Evolutionary conservation across 768 basidiomycete species (phyloP).

Genomic region (Sutorius australiensis): DNA sequence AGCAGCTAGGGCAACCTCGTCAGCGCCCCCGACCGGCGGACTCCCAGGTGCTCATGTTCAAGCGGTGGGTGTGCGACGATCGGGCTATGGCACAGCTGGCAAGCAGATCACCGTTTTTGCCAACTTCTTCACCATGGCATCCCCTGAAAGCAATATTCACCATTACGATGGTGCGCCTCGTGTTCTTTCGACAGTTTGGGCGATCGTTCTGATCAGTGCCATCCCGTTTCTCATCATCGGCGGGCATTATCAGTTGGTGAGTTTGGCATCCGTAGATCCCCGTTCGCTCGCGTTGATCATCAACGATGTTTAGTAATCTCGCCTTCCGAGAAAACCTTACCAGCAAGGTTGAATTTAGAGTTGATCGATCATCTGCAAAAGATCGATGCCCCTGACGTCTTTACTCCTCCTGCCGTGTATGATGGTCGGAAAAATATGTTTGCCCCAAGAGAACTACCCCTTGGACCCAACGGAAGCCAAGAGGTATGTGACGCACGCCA

Average conservation of each 20-base stretch:
- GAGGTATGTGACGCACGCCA: slow-evolving; percentile 40
- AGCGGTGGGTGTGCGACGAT: slow-evolving; percentile 66
- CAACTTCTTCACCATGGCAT: slow-evolving; percentile 63
- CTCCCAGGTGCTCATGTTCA: slow-evolving; percentile 37
- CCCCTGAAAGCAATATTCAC: slow-evolving; percentile 61
- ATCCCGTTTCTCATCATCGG: neutral
- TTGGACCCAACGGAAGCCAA: slow-evolving; percentile 47
- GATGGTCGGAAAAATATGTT: slow-evolving; percentile 81
- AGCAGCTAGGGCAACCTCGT: slow-evolving; percentile 13
- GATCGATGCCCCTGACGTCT: slow-evolving; percentile 54
- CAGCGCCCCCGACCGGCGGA: slow-evolving; percentile 31
- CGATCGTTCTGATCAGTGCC: slow-evolving; percentile 22
- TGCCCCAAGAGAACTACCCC: slow-evolving; percentile 54
- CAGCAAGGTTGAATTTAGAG: slow-evolving; percentile 65
- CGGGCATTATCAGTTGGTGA: slow-evolving; percentile 19
- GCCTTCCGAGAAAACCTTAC: slow-evolving; percentile 65
- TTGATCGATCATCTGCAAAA: slow-evolving; percentile 63
- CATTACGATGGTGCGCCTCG: slow-evolving; percentile 75
- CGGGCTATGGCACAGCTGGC: slow-evolving; percentile 60
- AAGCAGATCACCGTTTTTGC: slow-evolving; percentile 38
- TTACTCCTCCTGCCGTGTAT: slow-evolving; percentile 70
- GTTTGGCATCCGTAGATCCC: neutral
- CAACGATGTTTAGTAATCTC: slow-evolving; percentile 47
- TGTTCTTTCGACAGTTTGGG: slow-evolving; percentile 1
- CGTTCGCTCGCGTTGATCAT: slow-evolving; percentile 11